Conservation (phyloP, 106 monocot species). For the Allium cepa region DNA sequence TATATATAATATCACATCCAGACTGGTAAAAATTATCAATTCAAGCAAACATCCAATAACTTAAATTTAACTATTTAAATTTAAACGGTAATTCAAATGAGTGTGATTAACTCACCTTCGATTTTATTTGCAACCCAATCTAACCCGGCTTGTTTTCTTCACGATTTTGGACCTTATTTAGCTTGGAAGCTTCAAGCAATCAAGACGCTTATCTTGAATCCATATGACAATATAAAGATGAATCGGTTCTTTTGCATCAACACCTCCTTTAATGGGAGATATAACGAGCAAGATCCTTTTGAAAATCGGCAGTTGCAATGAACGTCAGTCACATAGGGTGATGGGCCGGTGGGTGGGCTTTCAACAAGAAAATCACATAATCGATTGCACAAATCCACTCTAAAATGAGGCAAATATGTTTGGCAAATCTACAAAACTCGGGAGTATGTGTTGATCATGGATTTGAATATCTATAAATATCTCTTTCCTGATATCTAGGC, state of each 20-base stretch:
- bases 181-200: constrained; percentile 75
- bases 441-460: constrained; percentile 78
- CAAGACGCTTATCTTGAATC: constrained; percentile 87
- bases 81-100: no score
- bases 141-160: no score
- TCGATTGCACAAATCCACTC: constrained; percentile 72
- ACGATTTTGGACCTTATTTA: constrained; percentile 98
- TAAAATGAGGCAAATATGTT: constrained; percentile 81
- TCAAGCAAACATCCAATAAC: no score
- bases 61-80: no score
- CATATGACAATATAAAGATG: constrained; percentile 86
- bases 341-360: constrained; percentile 63
- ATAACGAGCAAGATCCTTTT: constrained; percentile 81
- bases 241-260: constrained; percentile 93
- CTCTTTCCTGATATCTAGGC: constrained; percentile 78
- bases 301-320: constrained; percentile 87
- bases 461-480: constrained; percentile 94
- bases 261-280: constrained; percentile 71
- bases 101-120: no score
- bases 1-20: no score
- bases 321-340: constrained; percentile 80
- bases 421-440: constrained; percentile 90
- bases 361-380: constrained; percentile 82
- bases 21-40: no score
- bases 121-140: no score